Evolutionary conservation across 2,329 filamentous ascomycete genomes (phyloP).

Genomic region (Chalara sp.): DNA sequence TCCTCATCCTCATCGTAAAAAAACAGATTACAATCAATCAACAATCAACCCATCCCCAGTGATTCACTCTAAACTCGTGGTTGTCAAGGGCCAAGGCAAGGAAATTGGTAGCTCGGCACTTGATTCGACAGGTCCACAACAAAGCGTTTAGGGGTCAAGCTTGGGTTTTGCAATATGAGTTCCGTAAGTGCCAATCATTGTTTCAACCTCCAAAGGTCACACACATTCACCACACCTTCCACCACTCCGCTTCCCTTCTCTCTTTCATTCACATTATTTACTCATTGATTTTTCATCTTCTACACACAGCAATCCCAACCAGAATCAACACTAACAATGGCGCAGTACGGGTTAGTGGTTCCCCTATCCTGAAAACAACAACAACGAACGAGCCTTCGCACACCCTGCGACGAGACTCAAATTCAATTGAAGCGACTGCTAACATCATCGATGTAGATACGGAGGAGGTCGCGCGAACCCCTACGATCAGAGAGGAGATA

Average conservation of each 20-base stretch:
- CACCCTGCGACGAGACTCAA: not conserved
- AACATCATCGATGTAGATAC: constrained; percentile 36
- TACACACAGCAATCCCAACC: not conserved
- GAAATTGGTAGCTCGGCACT: not conserved
- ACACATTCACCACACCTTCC: not conserved
- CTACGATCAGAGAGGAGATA: constrained; percentile 47
- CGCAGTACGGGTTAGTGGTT: constrained; percentile 26
- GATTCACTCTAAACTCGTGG: no score
- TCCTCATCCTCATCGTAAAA: no score
- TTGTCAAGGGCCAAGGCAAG: no score
- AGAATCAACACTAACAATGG: constrained; percentile 18
- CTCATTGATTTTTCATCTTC: not conserved
- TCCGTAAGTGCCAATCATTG: not conserved
- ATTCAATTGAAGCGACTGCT: not conserved
- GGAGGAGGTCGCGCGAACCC: constrained; percentile 48
- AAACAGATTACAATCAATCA: no score
- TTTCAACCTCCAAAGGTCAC: not conserved
- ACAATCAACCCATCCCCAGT: no score
- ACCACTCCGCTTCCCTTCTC: not conserved
- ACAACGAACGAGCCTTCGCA: not conserved
- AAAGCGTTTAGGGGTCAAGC: not conserved
- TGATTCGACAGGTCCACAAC: not conserved
- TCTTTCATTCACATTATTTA: not conserved
- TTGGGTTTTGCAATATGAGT: not conserved
- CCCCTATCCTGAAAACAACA: not conserved